Conservation (phyloP, 176 grass and related monocot species). For the Avena insularis region DNA sequence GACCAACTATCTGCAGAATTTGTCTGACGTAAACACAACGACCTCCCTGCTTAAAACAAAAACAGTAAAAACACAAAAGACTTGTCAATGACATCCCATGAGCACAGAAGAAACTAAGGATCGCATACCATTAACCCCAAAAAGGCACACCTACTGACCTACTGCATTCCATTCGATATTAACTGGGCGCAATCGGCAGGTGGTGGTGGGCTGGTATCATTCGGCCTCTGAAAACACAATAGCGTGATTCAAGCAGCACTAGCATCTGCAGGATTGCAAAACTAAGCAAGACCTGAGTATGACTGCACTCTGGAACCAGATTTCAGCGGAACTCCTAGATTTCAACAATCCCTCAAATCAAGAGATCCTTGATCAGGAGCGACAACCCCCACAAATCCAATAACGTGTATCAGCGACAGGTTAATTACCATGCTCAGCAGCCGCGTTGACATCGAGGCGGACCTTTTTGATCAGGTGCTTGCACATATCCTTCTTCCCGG, state of each 20-base stretch:
- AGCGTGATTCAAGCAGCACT: not conserved
- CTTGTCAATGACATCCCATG: not conserved
- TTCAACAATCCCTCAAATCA: not conserved
- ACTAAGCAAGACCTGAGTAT: not conserved
- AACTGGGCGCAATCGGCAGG: not conserved
- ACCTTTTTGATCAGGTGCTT: not conserved
- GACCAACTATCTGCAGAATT: not conserved
- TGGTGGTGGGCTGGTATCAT: not conserved
- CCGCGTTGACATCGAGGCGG: not conserved
- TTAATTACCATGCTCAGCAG: conserved; percentile 3
- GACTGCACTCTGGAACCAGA: not conserved
- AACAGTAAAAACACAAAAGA: not conserved
- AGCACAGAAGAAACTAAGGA: not conserved
- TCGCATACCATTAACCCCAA: not conserved
- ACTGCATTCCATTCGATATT: not conserved
- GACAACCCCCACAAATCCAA: not conserved
- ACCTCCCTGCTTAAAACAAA: not conserved
- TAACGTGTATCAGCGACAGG: not conserved
- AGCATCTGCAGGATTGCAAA: not conserved
- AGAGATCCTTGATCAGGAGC: not conserved
- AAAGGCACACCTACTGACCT: not conserved
- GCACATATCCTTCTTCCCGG: not conserved
- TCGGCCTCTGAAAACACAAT: not conserved
- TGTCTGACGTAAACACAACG: not conserved
- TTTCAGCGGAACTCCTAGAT: not conserved